Evolutionary conservation across 2,329 filamentous ascomycete genomes (phyloP).

Genomic region (Colletotrichum sp.): DNA sequence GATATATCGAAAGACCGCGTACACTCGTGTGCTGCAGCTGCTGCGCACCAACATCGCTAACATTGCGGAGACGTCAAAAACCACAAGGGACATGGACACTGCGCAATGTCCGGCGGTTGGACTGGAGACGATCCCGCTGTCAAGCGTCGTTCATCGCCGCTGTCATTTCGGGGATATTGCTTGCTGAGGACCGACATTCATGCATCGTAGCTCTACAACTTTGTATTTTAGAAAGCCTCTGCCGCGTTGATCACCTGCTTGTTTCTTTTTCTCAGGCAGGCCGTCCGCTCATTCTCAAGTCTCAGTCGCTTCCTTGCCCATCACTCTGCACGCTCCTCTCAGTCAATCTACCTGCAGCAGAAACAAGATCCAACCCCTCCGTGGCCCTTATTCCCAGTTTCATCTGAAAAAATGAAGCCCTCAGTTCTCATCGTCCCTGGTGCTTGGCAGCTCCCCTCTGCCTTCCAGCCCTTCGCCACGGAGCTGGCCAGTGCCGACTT

Average conservation of each 20-base stretch:
- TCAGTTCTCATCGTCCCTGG: conserved; percentile 43
- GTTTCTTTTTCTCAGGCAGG: not conserved
- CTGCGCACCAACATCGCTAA: not conserved
- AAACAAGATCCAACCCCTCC: not conserved
- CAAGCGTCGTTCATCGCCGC: not conserved
- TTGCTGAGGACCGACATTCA: not conserved
- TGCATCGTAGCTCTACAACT: not conserved
- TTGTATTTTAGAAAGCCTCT: conserved; percentile 16
- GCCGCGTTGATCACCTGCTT: not conserved
- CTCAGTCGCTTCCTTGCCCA: not conserved
- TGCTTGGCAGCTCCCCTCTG: conserved; percentile 40
- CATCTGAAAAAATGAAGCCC: conserved; percentile 15
- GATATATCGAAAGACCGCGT: conserved; percentile 1
- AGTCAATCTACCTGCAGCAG: conserved; percentile 2
- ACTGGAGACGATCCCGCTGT: not conserved
- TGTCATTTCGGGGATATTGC: conserved; percentile 8
- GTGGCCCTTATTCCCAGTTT: not conserved
- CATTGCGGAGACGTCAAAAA: not conserved
- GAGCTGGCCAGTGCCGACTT: conserved; percentile 21
- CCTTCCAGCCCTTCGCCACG: conserved; percentile 27
- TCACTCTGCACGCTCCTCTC: not conserved
- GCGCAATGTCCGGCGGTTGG: not conserved
- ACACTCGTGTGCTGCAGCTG: not conserved
- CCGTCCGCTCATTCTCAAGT: not conserved
- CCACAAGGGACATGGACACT: not conserved